These are phyloP conservation scores for Cutaneotrichosporon cutaneum DNA, from an alignment of 1,284 basidiomycete genomes.

Conservation along the genomic window DNA sequence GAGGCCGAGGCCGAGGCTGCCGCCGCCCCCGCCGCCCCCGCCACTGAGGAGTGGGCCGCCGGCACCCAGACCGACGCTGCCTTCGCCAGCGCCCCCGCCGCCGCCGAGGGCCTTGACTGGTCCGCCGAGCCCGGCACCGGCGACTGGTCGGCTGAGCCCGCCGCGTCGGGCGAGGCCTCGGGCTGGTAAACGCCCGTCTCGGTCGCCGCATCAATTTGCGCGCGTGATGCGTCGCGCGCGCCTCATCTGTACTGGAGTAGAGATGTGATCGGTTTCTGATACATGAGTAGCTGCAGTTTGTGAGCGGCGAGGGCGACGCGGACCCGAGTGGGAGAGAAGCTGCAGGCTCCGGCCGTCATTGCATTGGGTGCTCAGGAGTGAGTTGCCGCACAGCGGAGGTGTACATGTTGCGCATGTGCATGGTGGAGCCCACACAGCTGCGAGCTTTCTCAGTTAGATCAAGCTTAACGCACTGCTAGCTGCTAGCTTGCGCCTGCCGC, in stretches of 20 bases:
- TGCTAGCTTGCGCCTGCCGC: no score
- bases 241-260: conserved; percentile 7
- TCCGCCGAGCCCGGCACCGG: conserved; percentile 64
- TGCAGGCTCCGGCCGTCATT: no score
- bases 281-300: background rate
- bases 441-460: no score
- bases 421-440: no score
- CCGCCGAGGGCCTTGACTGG: conserved; percentile 73
- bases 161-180: conserved; percentile 31
- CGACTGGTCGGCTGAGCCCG: conserved; percentile 41
- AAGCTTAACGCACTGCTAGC: no score
- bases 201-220: background rate
- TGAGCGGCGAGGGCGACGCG: no score
- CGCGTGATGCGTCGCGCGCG: conserved; percentile 10
- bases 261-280: conserved; percentile 7
- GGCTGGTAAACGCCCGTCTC: conserved; percentile 33
- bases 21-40: conserved; percentile 51
- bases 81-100: conserved; percentile 76
- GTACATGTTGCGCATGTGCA: no score
- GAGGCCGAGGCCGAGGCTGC: conserved; percentile 61
- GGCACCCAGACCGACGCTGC: conserved; percentile 66
- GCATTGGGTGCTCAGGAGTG: no score
- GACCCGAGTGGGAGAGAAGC: no score
- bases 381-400: no score
- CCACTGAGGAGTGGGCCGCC: conserved; percentile 73